Percentiles rank a stretch among this genome's conserved stretches.
Conservation (phyloP, 2,329 filamentous ascomycete genomes). For the Magnaporthiopsis incrustans region DNA sequence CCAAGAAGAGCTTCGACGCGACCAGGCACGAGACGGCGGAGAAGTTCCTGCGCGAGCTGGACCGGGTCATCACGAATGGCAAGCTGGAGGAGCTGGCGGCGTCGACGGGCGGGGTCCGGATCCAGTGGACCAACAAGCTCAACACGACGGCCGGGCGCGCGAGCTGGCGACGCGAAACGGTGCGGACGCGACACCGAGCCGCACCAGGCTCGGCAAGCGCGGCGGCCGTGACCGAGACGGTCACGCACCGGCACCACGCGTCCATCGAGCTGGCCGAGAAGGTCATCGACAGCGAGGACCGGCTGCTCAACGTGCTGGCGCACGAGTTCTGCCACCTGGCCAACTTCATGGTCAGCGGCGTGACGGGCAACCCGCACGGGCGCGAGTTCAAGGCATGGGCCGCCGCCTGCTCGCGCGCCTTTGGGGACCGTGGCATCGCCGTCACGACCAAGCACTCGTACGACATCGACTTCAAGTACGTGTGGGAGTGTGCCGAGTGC, state of each 20-base stretch:
- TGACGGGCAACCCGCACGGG: constrained; percentile 16
- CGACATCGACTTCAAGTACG: constrained; percentile 84
- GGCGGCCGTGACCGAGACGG: constrained; percentile 13
- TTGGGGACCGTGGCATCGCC: constrained; percentile 55
- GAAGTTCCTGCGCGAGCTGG: constrained; percentile 61
- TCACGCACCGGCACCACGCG: constrained; percentile 51
- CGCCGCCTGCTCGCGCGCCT: constrained; percentile 38
- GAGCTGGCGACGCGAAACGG: constrained; percentile 58
- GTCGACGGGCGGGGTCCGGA: constrained; percentile 60
- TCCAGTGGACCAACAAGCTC: constrained; percentile 71
- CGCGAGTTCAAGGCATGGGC: constrained; percentile 19
- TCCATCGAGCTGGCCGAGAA: constrained; percentile 84
- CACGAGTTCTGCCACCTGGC: constrained; percentile 95
- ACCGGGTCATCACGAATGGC: constrained; percentile 53
- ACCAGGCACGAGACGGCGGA: constrained; percentile 55
- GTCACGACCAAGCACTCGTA: constrained; percentile 90
- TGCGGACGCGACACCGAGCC: constrained; percentile 23
- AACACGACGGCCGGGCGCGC: constrained; percentile 72
- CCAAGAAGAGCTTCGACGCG: constrained; percentile 54
- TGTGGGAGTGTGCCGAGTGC: constrained; percentile 72
- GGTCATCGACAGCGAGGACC: constrained; percentile 69
- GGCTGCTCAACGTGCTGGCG: constrained; percentile 82
- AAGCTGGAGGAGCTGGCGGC: constrained; percentile 49
- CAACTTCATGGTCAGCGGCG: constrained; percentile 76
- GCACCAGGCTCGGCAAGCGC: constrained; percentile 13